phyloP scores from a whole-genome alignment of 345 rosid genomes.

The Reutealis trisperma region DNA sequence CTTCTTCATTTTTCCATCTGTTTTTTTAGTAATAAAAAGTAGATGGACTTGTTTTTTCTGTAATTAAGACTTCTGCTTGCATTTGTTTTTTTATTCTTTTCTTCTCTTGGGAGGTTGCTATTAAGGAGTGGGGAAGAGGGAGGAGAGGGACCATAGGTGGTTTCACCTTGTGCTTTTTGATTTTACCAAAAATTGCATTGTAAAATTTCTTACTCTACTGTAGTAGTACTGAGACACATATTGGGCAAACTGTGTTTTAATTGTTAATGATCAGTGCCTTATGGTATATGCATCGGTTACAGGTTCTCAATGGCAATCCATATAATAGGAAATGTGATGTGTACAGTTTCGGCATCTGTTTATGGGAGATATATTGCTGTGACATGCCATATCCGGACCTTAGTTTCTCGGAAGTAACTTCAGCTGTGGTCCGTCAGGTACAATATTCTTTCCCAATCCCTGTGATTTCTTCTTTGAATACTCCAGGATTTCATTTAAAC shows the following conservation, averaged over 20 bases:
- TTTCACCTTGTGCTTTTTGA: constrained; percentile 1
- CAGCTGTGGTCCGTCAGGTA: constrained; percentile 97
- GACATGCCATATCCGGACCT: constrained; percentile 99
- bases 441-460: not conserved
- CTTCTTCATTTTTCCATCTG: not conserved
- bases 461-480: not conserved
- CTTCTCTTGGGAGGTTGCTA: too few species aligned
- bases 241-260: not conserved
- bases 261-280: constrained; percentile 20
- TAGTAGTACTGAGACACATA: not conserved
- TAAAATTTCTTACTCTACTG: not conserved
- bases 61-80: not conserved
- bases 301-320: constrained; percentile 96
- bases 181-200: not conserved
- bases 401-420: constrained; percentile 92
- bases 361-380: constrained; percentile 98
- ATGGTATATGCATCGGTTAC: constrained; percentile 27
- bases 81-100: too few species aligned
- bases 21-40: not conserved
- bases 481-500: not conserved
- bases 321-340: constrained; percentile 98
- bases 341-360: constrained; percentile 91
- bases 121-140: too few species aligned
- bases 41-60: constrained; percentile 2
- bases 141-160: too few species aligned